Percentiles rank a stretch among this genome's conserved stretches.
Conservation (phyloP, 2,329 filamentous ascomycete genomes). For the Zymoseptoria tritici region DNA sequence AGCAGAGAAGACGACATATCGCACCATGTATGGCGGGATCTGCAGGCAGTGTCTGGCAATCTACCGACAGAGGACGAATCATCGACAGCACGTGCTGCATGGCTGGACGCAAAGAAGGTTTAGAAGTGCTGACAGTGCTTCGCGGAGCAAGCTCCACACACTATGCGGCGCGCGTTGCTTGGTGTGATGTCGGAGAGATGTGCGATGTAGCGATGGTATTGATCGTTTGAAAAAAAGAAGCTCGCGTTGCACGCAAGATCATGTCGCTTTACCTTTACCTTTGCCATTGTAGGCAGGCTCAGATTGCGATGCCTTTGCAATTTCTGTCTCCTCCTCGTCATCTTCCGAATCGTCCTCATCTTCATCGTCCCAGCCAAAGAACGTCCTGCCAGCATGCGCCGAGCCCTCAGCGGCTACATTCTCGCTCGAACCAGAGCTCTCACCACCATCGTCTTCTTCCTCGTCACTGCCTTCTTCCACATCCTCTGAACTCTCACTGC, state of each 20-base stretch:
- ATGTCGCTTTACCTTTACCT: constrained; percentile 33
- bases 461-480: constrained; percentile 36
- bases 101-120: background rate
- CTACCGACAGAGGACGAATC: background rate
- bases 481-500: constrained; percentile 37
- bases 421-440: constrained; percentile 25
- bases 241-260: background rate
- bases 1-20: too few relatives aligned
- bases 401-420: constrained; percentile 32
- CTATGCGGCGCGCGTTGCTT: background rate
- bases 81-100: background rate
- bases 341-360: constrained; percentile 45
- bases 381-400: constrained; percentile 38
- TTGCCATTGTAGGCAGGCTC: constrained; percentile 33
- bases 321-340: constrained; percentile 33
- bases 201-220: background rate
- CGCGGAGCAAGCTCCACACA: too few relatives aligned
- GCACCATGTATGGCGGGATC: too few relatives aligned
- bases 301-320: constrained; percentile 16
- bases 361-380: constrained; percentile 74
- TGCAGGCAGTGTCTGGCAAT: too few relatives aligned
- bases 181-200: background rate
- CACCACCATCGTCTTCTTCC: constrained; percentile 27
- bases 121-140: background rate
- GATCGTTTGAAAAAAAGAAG: background rate